Conservation (phyloP, 2,329 filamentous ascomycete species). For the Pseudogymnoascus destructans region DNA sequence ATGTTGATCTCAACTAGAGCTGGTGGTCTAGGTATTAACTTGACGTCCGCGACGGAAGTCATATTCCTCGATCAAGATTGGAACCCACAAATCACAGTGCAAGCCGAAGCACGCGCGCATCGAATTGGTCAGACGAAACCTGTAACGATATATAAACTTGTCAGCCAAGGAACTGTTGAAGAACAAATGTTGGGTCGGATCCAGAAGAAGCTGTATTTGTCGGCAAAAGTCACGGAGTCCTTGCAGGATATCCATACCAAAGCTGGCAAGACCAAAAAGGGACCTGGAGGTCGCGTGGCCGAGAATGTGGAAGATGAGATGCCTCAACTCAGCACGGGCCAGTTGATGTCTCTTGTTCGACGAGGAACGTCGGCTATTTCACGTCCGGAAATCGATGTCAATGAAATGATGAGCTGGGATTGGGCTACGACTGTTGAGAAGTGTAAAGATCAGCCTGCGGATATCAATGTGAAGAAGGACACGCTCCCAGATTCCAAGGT, state of each 20-base stretch:
- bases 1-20: slow-evolving; percentile 89
- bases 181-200: slow-evolving; percentile 57
- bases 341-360: slow-evolving; percentile 41
- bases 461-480: slow-evolving; percentile 28
- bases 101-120: slow-evolving; percentile 85
- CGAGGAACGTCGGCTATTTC: slow-evolving; percentile 40
- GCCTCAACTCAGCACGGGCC: slow-evolving; percentile 37
- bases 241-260: slow-evolving; percentile 40
- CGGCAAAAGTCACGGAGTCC: slow-evolving; percentile 44
- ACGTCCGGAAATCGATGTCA: slow-evolving; percentile 38
- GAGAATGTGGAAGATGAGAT: slow-evolving; percentile 31
- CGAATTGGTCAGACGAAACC: slow-evolving; percentile 93
- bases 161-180: slow-evolving; percentile 77
- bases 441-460: slow-evolving; percentile 38
- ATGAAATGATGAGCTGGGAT: slow-evolving; percentile 44
- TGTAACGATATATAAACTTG: slow-evolving; percentile 86
- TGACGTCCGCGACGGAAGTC: slow-evolving; percentile 90
- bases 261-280: slow-evolving; percentile 23
- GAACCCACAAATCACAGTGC: slow-evolving; percentile 94
- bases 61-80: slow-evolving; percentile 97
- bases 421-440: slow-evolving; percentile 39
- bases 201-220: slow-evolving; percentile 47
- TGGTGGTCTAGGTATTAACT: slow-evolving; percentile 91
- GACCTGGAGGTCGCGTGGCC: slow-evolving; percentile 11
- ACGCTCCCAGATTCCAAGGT: slow-evolving; percentile 23